A percentile compares a stretch with the other conserved stretches of the same genome.
Evolutionary conservation across 768 basidiomycete genomes (phyloP).

Genomic region (Gymnopilus junonius): DNA sequence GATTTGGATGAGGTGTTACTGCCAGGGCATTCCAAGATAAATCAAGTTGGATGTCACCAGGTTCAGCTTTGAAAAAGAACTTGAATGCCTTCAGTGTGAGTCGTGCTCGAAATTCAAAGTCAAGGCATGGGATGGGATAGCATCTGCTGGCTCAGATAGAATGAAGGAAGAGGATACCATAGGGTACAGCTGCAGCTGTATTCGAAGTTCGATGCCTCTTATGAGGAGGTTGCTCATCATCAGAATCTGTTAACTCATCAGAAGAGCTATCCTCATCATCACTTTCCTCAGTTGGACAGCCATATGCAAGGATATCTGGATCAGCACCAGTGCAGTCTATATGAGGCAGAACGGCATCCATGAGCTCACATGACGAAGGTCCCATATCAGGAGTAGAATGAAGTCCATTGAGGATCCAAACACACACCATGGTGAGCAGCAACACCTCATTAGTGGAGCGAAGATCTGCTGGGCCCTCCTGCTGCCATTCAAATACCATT

Average conservation of each 20-base stretch:
- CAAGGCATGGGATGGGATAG: conserved; percentile 5
- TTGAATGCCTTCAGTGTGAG: conserved; percentile 7
- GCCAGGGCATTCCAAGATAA: neutral
- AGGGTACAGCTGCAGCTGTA: conserved; percentile 6
- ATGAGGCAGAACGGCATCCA: conserved; percentile 22
- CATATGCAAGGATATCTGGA: conserved; percentile 17
- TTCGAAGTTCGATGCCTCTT: neutral
- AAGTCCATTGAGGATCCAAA: conserved; percentile 25
- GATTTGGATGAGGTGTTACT: neutral
- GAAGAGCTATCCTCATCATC: neutral
- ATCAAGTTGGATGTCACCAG: neutral
- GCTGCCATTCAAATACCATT: conserved; percentile 8
- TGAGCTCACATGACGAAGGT: conserved; percentile 13
- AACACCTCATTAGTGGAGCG: conserved; percentile 10
- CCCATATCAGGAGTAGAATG: conserved; percentile 28
- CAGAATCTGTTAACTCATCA: neutral
- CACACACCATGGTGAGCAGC: conserved; percentile 17
- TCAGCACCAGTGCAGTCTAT: conserved; percentile 2
- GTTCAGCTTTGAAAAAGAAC: conserved; percentile 4
- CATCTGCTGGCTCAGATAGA: neutral
- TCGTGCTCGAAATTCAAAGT: neutral
- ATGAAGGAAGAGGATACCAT: conserved; percentile 11
- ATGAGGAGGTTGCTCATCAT: neutral
- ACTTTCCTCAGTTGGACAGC: neutral
- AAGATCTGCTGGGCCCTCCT: neutral